Evolutionary conservation across 2,329 filamentous ascomycete species (phyloP), one percentile per base, ranked within the genome.

Genomic region (Trichothecium sympodiale): DNA sequence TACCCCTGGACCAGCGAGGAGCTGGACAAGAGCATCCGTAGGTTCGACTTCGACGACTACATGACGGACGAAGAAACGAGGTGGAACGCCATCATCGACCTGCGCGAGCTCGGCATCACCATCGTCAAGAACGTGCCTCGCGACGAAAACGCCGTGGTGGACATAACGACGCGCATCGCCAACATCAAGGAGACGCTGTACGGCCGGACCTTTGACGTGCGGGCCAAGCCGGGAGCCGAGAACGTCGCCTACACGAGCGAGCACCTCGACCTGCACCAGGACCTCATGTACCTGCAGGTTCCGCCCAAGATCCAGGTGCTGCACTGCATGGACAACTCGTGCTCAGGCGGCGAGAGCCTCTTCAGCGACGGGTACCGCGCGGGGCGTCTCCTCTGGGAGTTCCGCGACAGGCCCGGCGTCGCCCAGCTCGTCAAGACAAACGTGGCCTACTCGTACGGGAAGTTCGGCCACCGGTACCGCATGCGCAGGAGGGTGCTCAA

Each of bases 221-320:
- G 77, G 36, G 85, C 80, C 4, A 81, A 93, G 36, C 80, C 82
- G 2, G 57, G 84, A 37, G 85, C 88, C 17, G 87, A 89, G 52
- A 96, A 96, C 53, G 83, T 95, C 4, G 89, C 91, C 8, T 87
- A 96, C 60, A 95, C 89, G 1, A 80, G 73, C 50, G 71, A 80
- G 33, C 80, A 79, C 50, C 75, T 96, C 2, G 84, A 83, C 13
- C 77, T 95, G 33, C 91, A 98, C 61, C 91, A 94, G 74, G 91
- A 96, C 54, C 70, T 96, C 29, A 69, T 95, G 37, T 96, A 96
- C 60, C 80, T 91, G 59, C 62, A 71, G 12, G 74, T 84, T 34
- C 77, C 84, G 3, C 89, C 89, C 0, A 77, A 80, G 23, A 74
- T 91, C 35, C 89, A 98, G 57, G 65, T 96, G 17, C 74, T 96